Base-by-base conservation (phyloP, 2,329 filamentous ascomycete species). In the Anisogramma anomala region DNA sequence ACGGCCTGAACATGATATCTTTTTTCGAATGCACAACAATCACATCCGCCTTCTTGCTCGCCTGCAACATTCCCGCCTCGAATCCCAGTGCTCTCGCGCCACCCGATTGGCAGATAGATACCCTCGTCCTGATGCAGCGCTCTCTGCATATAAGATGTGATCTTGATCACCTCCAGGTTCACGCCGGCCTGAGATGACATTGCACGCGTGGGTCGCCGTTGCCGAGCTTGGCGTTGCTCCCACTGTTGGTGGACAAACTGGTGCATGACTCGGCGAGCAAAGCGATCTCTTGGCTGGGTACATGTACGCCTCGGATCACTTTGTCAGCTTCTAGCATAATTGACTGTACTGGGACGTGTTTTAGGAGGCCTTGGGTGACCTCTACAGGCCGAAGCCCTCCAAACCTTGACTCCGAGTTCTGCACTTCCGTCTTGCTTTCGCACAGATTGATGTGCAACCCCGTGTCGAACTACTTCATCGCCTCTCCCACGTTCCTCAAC, bases 131-230 rank as follows among this genome's bases (percentile, higher is more conserved):
- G 36, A 7, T 48, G 44, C 10, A 42, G 36, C 3, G 45, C 52
- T 10, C 50, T 40, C 41, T 52, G 50, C 45, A 50, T 48, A 27
- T 51, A 52, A 2, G 44, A 46, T 14, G 48, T 50, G 25, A 53
- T 49, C 37, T 54, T 54, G 50, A 54, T 48, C 19, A 39, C 39
- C 43, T 54, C 52, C 17, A 52, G 43, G 39, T 53, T 53, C 19
- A 53, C 50, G 0, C 52, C 52, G 0, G 46, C 47, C 5, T 36
- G 47, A 53, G 41, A 20, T 49, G 47, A n/a, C n/a, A n/a, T 30
- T 50, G 42, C 18, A 53, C 20, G 19, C 47, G 37, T 8, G 42
- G 40, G 6, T 52, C 39, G 4, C 52, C 52, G 32, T 51, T 53
- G 0, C 50, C 50, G 1, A 53, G 43, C 46, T 53, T 52, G 6